These are phyloP conservation scores for Solanum tarijense DNA, from an alignment of 257 asterid species.

Conservation along the genomic window DNA sequence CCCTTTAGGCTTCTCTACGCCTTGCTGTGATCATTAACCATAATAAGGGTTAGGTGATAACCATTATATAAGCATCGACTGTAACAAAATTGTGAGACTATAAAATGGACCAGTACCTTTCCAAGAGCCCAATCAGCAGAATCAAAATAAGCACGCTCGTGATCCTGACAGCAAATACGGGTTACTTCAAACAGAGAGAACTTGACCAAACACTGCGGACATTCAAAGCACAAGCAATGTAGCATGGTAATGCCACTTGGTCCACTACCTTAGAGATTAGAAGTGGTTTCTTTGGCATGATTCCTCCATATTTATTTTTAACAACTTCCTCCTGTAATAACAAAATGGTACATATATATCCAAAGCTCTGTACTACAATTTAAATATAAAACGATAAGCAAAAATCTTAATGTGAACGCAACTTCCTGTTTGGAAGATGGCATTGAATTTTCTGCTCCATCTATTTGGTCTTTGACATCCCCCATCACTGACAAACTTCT, in stretches of 20 bases:
- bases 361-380: background rate
- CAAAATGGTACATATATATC: background rate
- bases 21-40: constrained; percentile 57
- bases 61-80: background rate
- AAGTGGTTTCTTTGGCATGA: constrained; percentile 84
- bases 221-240: background rate
- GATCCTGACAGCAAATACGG: constrained; percentile 44
- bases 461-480: constrained; percentile 51
- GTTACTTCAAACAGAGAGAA: background rate
- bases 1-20: constrained; percentile 91
- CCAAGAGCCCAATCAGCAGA: constrained; percentile 99
- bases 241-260: background rate
- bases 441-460: constrained; percentile 41
- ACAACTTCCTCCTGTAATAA: constrained; percentile 51
- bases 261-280: constrained; percentile 68
- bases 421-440: constrained; percentile 62
- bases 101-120: constrained; percentile 45
- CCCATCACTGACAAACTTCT: constrained; percentile 11
- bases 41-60: background rate
- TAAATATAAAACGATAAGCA: background rate
- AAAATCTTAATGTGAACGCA: constrained; percentile 10
- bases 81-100: background rate
- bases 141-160: constrained; percentile 94
- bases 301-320: constrained; percentile 90
- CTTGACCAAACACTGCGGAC: background rate